Evolutionary conservation across 345 rosid genomes (phyloP), one percentile per base, ranked within the genome.

Genomic region (Eucalyptus victrix): DNA sequence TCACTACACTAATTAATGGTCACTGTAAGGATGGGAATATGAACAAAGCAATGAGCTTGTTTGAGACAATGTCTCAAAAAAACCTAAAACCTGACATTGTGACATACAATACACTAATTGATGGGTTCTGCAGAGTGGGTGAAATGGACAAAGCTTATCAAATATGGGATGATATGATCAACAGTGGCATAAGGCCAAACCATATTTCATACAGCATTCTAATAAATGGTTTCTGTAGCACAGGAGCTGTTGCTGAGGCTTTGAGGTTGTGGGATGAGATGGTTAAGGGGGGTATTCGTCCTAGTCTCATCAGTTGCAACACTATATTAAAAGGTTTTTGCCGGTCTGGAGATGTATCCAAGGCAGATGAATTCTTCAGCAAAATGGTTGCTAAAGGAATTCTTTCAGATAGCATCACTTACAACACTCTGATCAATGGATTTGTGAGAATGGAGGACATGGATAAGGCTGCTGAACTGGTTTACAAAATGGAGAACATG

Each of bases 1-100:
- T 95, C 92, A 96, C 98, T 45, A 96, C 95, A 19, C 94, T 97
- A 44, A 97, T 96, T 86, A 91, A 93, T 91, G 97, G 97, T 17
- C 95, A 95, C 86, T 95, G 98, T 90, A 96, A 94, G 98, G 94
- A 93, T 49, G 96, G 97, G n/a, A 92, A 96, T 91, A 93, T 95
- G 93, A 87, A 89, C 30, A 93, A 91, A 87, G 97, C 98, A 44
- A 87, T 93, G 37, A 92, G 90, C 90, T 90, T 95, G 51, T 96
- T 95, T 51, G 90, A 91, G 67, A 91, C 90, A 87, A 97, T 96
- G 98, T 91, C 91, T 16, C 93, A 92, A 87, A 92, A 93, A 92
- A 94, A 92, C 90, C 94, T 96, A 86, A 94, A 93, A 88, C 94
- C 96, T 42, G 98, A 96, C 81, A 93, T 93, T 86, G 98, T 96